Evolutionary conservation across 2,329 filamentous ascomycete species (phyloP).

Genomic region (Fonsecaea erecta): DNA sequence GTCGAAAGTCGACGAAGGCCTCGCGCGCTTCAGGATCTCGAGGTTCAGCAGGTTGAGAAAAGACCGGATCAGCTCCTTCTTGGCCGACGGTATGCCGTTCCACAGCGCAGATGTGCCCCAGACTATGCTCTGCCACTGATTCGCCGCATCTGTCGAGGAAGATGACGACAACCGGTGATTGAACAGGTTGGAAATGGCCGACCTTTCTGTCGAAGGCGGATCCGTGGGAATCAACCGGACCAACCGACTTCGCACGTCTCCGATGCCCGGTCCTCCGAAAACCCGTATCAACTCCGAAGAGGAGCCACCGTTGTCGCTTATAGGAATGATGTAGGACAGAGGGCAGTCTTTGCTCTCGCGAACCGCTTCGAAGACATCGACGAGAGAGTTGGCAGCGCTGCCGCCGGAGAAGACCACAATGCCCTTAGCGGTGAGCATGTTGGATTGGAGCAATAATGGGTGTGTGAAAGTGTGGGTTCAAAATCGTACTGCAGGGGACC

Average conservation of each 20-base stretch:
- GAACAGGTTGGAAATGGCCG: conserved; percentile 80
- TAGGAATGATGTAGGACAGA: conserved; percentile 87
- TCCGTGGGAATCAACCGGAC: conserved; percentile 83
- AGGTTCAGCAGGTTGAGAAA: conserved; percentile 77
- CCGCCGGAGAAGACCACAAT: conserved; percentile 90
- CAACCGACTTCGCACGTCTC: conserved; percentile 78
- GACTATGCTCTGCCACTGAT: conserved; percentile 87
- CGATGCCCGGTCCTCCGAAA: conserved; percentile 87
- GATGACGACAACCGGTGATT: conserved; percentile 78
- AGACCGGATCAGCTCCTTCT: conserved; percentile 76
- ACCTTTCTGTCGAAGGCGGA: conserved; percentile 64
- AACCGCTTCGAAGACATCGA: conserved; percentile 80
- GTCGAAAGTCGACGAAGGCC: conserved; percentile 74
- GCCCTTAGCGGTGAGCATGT: conserved; percentile 47
- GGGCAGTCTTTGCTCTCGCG: conserved; percentile 67
- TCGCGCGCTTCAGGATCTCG: conserved; percentile 75
- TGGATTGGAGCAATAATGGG: not conserved
- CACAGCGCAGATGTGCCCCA: conserved; percentile 81
- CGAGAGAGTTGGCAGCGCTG: conserved; percentile 90
- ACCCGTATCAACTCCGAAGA: conserved; percentile 93
- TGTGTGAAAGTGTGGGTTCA: not conserved
- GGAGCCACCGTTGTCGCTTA: conserved; percentile 93
- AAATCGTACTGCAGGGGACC: not conserved
- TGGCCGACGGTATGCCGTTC: conserved; percentile 70
- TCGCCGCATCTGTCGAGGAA: conserved; percentile 61